phyloP scores from a whole-genome alignment of 2,329 filamentous ascomycete species.

The Sclerotinia subarctica region DNA sequence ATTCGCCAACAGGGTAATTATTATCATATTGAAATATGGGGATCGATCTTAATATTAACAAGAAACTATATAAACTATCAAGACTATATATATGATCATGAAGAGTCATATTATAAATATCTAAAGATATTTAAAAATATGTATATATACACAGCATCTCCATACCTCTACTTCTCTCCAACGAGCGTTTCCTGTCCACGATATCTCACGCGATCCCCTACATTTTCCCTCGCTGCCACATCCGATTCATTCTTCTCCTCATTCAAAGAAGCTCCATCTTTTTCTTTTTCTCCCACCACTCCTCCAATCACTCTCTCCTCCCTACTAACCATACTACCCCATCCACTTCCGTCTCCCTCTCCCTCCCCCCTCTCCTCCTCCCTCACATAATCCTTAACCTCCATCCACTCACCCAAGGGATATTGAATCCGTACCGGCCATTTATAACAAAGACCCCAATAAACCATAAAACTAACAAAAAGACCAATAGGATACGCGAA shows the following conservation, averaged over 20 bases:
- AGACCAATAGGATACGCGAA: conserved; percentile 54
- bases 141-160: background rate
- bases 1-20: no score
- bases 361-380: conserved; percentile 28
- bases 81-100: background rate
- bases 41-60: background rate
- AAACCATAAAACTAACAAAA: conserved; percentile 41
- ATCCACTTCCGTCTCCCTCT: background rate
- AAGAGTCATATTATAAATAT: no score
- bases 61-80: background rate
- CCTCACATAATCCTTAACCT: conserved; percentile 40
- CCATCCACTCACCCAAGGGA: conserved; percentile 36
- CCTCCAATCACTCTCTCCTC: background rate
- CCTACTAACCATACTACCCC: conserved; percentile 6
- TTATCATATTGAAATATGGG: no score
- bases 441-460: conserved; percentile 29
- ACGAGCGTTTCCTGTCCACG: no score
- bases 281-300: background rate
- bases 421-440: conserved; percentile 29
- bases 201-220: background rate
- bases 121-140: no score
- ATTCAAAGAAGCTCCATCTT: background rate
- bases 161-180: background rate
- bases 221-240: background rate
- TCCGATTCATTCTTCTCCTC: background rate